A percentile compares a stretch with the other conserved stretches of the same genome.
Evolutionary conservation across 2,329 filamentous ascomycete genomes (phyloP).

Genomic region (Botrytis medusae): DNA sequence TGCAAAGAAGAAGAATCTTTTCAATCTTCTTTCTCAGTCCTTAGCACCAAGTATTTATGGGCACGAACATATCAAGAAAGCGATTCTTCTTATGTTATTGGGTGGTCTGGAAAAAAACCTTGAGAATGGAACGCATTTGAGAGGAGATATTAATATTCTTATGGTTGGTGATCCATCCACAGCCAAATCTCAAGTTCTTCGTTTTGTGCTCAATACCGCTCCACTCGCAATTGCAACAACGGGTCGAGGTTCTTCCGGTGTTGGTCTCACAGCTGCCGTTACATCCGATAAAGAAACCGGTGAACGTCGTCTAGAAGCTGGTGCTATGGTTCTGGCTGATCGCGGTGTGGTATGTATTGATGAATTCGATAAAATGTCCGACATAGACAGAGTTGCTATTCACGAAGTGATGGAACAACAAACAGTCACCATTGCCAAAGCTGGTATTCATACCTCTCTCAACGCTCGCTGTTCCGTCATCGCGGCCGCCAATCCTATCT

Average conservation of each 20-base stretch:
- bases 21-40: constrained; percentile 90
- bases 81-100: constrained; percentile 90
- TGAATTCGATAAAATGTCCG: constrained; percentile 99
- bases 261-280: constrained; percentile 95
- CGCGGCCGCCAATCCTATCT: constrained; percentile 95
- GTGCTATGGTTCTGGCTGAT: constrained; percentile 98
- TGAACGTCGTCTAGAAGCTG: constrained; percentile 89
- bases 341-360: constrained; percentile 98
- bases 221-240: constrained; percentile 96
- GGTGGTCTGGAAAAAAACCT: constrained; percentile 98
- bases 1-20: constrained; percentile 89
- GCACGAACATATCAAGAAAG: constrained; percentile 97
- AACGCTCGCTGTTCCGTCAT: constrained; percentile 97
- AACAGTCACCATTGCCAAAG: constrained; percentile 98
- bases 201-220: constrained; percentile 95
- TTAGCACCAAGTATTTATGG: constrained; percentile 95
- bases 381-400: constrained; percentile 95
- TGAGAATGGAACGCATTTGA: constrained; percentile 94
- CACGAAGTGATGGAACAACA: constrained; percentile 99
- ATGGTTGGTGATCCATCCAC: constrained; percentile 99
- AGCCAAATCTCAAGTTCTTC: constrained; percentile 95
- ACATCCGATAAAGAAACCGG: constrained; percentile 97
- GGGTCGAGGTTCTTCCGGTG: constrained; percentile 92
- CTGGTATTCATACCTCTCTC: constrained; percentile 94
- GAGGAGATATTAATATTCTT: constrained; percentile 98